Percentiles rank a stretch among this genome's conserved stretches.
These are phyloP conservation scores for Deinandra increscens DNA, from an alignment of 129 eudicot species.

Conservation along the genomic window DNA sequence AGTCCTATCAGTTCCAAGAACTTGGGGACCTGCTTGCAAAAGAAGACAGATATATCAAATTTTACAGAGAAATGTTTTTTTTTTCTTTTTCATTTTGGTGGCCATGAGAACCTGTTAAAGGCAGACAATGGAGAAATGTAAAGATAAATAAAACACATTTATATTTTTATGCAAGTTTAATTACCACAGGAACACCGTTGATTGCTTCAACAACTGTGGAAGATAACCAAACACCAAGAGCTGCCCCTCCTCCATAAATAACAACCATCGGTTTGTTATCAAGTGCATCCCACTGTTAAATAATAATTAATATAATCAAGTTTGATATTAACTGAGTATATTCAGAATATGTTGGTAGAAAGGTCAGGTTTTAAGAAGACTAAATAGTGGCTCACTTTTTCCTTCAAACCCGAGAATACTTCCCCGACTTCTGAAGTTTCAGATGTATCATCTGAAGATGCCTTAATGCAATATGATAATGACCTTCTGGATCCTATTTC, in stretches of 20 bases:
- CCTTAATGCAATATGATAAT: constrained; percentile 30
- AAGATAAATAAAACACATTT: not conserved
- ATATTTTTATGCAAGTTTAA: not conserved
- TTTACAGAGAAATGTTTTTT: no score
- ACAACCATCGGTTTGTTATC: constrained; percentile 39
- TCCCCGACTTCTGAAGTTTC: constrained; percentile 34
- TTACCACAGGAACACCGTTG: constrained; percentile 41
- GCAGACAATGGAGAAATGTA: not conserved
- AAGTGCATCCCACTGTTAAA: constrained; percentile 43
- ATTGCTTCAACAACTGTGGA: constrained; percentile 30
- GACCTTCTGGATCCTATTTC: constrained; percentile 38
- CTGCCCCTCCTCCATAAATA: constrained; percentile 43
- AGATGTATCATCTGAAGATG: constrained; percentile 39
- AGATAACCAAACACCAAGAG: constrained; percentile 38
- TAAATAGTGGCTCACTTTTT: constrained; percentile 27
- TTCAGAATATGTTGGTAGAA: not conserved
- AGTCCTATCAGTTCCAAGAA: constrained; percentile 41
- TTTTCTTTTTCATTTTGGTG: no score
- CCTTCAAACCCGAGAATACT: constrained; percentile 32
- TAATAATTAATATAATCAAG: not conserved
- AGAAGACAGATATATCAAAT: not conserved
- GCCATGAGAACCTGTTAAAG: no score
- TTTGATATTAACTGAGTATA: not conserved
- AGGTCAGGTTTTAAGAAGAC: not conserved
- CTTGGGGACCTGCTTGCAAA: constrained; percentile 37